Conservation (phyloP, 83 land plant species). For the Larix sibirica region DNA sequence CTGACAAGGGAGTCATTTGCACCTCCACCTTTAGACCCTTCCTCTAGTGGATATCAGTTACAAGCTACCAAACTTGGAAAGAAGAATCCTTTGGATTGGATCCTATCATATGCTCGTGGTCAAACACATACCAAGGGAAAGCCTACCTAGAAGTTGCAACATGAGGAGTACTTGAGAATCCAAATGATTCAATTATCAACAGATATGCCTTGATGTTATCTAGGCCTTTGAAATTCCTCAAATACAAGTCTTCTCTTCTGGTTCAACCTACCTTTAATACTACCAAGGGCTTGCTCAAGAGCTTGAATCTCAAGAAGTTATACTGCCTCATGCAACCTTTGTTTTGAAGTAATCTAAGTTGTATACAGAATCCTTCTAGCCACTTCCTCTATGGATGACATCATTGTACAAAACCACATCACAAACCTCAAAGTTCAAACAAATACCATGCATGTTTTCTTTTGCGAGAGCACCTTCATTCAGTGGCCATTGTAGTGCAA, state of each 20-base stretch:
- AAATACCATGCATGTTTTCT: slow-evolving; percentile 52
- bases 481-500: slow-evolving; percentile 58
- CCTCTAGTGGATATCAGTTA: slow-evolving; percentile 31
- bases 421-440: slow-evolving; percentile 44
- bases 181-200: slow-evolving; percentile 36
- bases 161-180: slow-evolving; percentile 32
- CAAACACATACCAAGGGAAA: slow-evolving; percentile 38
- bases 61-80: slow-evolving; percentile 20
- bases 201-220: slow-evolving; percentile 45
- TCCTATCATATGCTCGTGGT: slow-evolving; percentile 39
- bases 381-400: slow-evolving; percentile 52
- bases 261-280: slow-evolving; percentile 33
- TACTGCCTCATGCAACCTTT: slow-evolving; percentile 39
- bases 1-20: not conserved
- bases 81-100: slow-evolving; percentile 32
- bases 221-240: slow-evolving; percentile 41
- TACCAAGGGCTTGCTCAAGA: slow-evolving; percentile 45
- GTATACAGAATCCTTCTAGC: slow-evolving; percentile 50
- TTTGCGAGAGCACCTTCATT: slow-evolving; percentile 61
- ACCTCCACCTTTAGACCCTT: slow-evolving; percentile 34
- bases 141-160: slow-evolving; percentile 38
- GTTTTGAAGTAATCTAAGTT: slow-evolving; percentile 39
- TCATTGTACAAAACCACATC: slow-evolving; percentile 58
- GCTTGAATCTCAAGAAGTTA: slow-evolving; percentile 52
- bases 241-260: slow-evolving; percentile 37